A percentile compares a stretch with the other conserved stretches of the same genome.
Evolutionary conservation across 1,284 basidiomycete genomes (phyloP).

Genomic region (Puccinia hordei): DNA sequence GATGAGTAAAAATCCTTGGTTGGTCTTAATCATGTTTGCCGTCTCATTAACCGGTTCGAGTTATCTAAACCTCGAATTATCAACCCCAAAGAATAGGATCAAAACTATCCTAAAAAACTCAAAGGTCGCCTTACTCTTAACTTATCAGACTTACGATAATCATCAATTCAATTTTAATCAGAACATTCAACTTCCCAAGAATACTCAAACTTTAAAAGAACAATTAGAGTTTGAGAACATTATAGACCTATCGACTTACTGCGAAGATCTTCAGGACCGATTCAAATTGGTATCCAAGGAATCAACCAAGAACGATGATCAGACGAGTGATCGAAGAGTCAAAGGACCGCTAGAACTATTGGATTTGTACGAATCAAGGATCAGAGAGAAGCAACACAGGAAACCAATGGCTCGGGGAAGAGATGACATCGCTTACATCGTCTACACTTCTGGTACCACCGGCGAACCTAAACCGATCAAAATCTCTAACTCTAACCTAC

Average conservation of each 20-base stretch:
- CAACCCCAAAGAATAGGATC: slow-evolving; percentile 52
- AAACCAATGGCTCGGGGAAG: neutral
- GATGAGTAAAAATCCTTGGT: slow-evolving; percentile 53
- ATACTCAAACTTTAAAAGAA: neutral
- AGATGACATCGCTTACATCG: slow-evolving; percentile 53
- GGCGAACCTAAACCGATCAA: slow-evolving; percentile 54
- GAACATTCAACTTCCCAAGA: neutral
- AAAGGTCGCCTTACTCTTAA: slow-evolving; percentile 48
- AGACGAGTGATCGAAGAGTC: neutral
- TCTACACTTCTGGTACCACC: slow-evolving; percentile 55
- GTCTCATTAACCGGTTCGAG: slow-evolving; percentile 52
- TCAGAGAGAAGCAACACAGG: slow-evolving; percentile 14
- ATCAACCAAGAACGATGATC: neutral
- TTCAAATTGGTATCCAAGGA: neutral
- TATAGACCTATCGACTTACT: slow-evolving; percentile 42
- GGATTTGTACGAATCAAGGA: slow-evolving; percentile 10
- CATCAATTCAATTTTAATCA: slow-evolving; percentile 28
- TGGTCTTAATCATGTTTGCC: slow-evolving; percentile 53
- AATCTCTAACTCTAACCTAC: slow-evolving; percentile 54
- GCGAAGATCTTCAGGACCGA: neutral
- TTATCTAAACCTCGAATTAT: slow-evolving; percentile 55
- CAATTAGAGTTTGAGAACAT: slow-evolving; percentile 36
- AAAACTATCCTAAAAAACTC: slow-evolving; percentile 52
- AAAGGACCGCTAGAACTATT: neutral
- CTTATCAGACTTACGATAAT: slow-evolving; percentile 50